Evolutionary conservation across 331 rosid genomes (phyloP).

Genomic region (Rosa hybrid): DNA sequence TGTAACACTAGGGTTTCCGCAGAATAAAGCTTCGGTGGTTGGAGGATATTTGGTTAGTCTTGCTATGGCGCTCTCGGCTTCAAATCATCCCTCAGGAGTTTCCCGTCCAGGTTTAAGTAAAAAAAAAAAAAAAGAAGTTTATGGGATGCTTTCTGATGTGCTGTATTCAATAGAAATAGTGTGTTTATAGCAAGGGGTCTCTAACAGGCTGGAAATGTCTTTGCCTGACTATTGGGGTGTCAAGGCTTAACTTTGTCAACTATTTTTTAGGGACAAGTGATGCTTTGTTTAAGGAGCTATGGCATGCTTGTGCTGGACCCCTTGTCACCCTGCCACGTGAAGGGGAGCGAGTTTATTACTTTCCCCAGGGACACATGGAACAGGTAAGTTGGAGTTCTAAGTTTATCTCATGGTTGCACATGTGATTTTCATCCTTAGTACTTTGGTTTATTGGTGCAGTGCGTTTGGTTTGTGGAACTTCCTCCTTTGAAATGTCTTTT

Average conservation of each 20-base stretch:
- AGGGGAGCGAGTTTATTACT: slow-evolving; percentile 91
- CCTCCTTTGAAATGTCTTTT: neutral
- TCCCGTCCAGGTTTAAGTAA: slow-evolving; percentile 45
- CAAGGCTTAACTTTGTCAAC: neutral
- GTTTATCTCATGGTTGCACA: neutral
- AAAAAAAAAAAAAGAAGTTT: neutral
- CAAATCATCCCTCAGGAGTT: slow-evolving; percentile 49
- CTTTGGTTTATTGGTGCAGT: neutral
- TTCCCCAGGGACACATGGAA: slow-evolving; percentile 99
- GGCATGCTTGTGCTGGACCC: slow-evolving; percentile 99
- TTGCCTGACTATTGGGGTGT: neutral
- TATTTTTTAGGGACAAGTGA: slow-evolving; percentile 48
- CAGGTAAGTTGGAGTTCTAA: slow-evolving; percentile 53
- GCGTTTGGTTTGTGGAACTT: neutral
- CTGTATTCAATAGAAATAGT: neutral
- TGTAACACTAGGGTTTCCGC: slow-evolving; percentile 14
- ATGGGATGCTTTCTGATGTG: neutral
- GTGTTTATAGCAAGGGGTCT: neutral
- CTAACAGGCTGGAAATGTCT: neutral
- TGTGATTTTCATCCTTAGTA: neutral
- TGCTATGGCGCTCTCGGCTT: slow-evolving; percentile 53
- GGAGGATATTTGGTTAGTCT: slow-evolving; percentile 28
- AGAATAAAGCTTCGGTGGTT: slow-evolving; percentile 21
- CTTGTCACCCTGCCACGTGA: slow-evolving; percentile 87
- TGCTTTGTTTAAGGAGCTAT: slow-evolving; percentile 89